Base-by-base conservation (phyloP, 306 rosid genomes). In the Cucumis sativus region DNA sequence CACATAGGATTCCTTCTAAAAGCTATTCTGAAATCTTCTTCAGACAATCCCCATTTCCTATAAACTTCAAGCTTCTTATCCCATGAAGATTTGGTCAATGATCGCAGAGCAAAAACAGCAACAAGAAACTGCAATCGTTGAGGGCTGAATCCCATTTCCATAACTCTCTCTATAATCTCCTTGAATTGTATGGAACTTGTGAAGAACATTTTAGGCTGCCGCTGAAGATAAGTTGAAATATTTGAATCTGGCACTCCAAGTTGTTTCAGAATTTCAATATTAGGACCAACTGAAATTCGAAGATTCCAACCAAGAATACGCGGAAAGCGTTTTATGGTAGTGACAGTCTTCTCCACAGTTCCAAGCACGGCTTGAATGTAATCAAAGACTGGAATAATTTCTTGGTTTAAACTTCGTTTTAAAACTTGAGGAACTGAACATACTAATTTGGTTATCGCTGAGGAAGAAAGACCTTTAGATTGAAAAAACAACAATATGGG, bases 1-100 rank as follows among this genome's bases (percentile, higher is more conserved):
- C 82, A 83, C 5, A 57, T 21, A 0, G 97, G 95, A 6, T 39
- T 33, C 82, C 7, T 84, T 64, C 37, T 30, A 72, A 88, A 89
- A 3, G 88, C 89, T 18, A 43, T 15, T 3, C 47, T 33, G 21
- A 82, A 51, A 5, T 78, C 80, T 10, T 85, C 89, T 16, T 89
- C 85, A 6, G 86, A 73, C 85, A 84, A 91, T 17, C 95, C 97
- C 92, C 91, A 91, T 40, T 39, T 84, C 78, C 74, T 88, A 41
- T 14, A 91, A 40, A 54, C 56, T 5, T 71, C 72, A 10, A 87
- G 63, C 70, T 85, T 89, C 6, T 72, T 78, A 7, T 69, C 76
- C 94, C 90, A 88, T 5, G 39, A 66, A 33, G 84, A 47, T 78
- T 85, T 67, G 7, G 52, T 77, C 58, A 84, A 11, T 3, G 63